Evolutionary conservation across 768 basidiomycete species (phyloP).

Genomic region (Macrolepiota albuminosa): DNA sequence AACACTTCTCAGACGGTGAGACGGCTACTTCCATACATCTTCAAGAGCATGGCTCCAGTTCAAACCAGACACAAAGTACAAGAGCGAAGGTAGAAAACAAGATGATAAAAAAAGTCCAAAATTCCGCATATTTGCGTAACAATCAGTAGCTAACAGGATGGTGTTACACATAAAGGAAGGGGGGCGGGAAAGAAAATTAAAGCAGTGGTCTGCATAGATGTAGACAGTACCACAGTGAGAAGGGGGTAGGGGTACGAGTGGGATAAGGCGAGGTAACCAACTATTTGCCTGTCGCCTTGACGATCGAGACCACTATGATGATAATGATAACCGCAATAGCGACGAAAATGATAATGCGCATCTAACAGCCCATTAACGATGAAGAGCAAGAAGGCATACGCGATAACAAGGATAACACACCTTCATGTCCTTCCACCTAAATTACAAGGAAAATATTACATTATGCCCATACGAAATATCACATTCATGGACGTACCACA

Average conservation of each 20-base stretch:
- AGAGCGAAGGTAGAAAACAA: slow-evolving; percentile 5
- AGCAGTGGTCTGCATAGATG: slow-evolving; percentile 37
- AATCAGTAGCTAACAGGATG: slow-evolving; percentile 2
- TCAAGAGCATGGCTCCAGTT: slow-evolving; percentile 7
- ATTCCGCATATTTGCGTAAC: slow-evolving; percentile 8
- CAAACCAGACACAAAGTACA: slow-evolving; percentile 7
- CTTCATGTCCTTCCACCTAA: slow-evolving; percentile 98
- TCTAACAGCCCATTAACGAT: slow-evolving; percentile 38
- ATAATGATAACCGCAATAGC: slow-evolving; percentile 87
- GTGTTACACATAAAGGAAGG: slow-evolving; percentile 9
- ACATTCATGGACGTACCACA: slow-evolving; percentile 63
- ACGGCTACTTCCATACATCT: not conserved
- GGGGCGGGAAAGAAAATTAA: slow-evolving; percentile 4
- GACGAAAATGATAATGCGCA: slow-evolving; percentile 94
- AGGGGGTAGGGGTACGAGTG: slow-evolving; percentile 14
- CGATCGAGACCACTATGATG: slow-evolving; percentile 94
- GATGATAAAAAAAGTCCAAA: slow-evolving; percentile 11
- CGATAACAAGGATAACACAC: slow-evolving; percentile 31
- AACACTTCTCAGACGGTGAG: not conserved
- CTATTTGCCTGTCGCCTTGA: slow-evolving; percentile 71
- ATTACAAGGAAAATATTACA: slow-evolving; percentile 8
- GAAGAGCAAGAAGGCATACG: slow-evolving; percentile 2
- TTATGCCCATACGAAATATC: slow-evolving; percentile 7
- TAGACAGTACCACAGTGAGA: slow-evolving; percentile 24
- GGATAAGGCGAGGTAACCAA: slow-evolving; percentile 5